A percentile compares a stretch with the other conserved stretches of the same genome.
phyloP scores from a whole-genome alignment of 257 asterid species.

The Lantana camara region DNA sequence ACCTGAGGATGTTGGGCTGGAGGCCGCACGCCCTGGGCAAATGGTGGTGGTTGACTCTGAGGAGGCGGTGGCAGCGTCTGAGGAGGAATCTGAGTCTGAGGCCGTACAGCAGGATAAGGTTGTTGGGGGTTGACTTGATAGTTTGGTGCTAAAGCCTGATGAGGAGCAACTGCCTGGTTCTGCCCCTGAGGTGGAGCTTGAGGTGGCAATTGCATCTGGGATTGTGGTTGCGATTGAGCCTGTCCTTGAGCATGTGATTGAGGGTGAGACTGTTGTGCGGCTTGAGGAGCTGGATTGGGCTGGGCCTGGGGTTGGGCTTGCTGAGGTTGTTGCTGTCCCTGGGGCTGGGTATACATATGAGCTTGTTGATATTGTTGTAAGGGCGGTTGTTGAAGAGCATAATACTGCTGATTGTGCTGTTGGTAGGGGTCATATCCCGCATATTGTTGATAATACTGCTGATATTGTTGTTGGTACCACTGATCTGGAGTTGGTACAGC shows the following conservation, averaged over 20 bases:
- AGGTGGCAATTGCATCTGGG: constrained; percentile 34
- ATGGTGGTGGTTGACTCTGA: constrained; percentile 40
- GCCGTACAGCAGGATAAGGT: constrained; percentile 45
- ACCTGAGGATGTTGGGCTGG: constrained; percentile 57
- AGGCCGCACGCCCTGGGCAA: constrained; percentile 52
- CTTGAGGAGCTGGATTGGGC: constrained; percentile 28
- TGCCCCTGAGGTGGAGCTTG: constrained; percentile 43
- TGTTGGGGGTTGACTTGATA: constrained; percentile 51
- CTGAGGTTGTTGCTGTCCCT: no score
- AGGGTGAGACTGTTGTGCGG: constrained; percentile 35
- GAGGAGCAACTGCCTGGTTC: constrained; percentile 36
- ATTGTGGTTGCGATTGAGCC: constrained; percentile 41
- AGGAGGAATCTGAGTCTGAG: constrained; percentile 46
- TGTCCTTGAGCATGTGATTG: constrained; percentile 43
- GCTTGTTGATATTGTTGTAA: constrained; percentile 60
- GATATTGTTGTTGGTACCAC: constrained; percentile 89
- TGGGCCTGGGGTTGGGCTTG: constrained; percentile 45
- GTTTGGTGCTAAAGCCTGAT: constrained; percentile 47
- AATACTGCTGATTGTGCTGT: constrained; percentile 64
- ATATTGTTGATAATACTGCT: constrained; percentile 88
- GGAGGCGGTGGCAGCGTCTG: no score
- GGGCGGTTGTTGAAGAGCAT: constrained; percentile 62
- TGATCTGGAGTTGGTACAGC: constrained; percentile 64
- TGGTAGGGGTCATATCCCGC: constrained; percentile 72
- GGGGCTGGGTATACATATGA: constrained; percentile 48